Conservation (phyloP, 2,329 filamentous ascomycete genomes). For the Fusarium duplospermum region DNA sequence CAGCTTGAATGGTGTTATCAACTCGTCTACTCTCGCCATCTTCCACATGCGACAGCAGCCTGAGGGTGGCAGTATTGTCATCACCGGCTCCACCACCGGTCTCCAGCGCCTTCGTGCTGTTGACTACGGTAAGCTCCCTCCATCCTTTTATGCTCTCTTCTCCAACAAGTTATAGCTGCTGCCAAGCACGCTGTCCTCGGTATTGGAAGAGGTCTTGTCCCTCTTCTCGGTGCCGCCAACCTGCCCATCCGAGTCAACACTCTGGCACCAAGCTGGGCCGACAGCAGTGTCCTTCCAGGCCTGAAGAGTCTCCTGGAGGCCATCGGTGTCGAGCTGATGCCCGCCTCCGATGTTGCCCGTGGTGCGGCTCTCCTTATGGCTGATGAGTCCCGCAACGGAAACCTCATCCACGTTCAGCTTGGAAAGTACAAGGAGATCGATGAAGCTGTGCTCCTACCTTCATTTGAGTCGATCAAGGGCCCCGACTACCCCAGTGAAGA, state of each 20-base stretch:
- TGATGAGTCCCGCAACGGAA: slow-evolving; percentile 59
- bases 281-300: slow-evolving; percentile 58
- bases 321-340: slow-evolving; percentile 57
- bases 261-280: slow-evolving; percentile 67
- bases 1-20: slow-evolving; percentile 61
- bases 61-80: slow-evolving; percentile 63
- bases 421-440: slow-evolving; percentile 67
- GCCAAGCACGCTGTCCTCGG: slow-evolving; percentile 68
- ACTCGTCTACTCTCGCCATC: slow-evolving; percentile 61
- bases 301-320: slow-evolving; percentile 51
- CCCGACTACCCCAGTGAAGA: slow-evolving; percentile 51
- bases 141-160: background rate
- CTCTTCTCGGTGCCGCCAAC: slow-evolving; percentile 49
- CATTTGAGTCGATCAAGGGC: slow-evolving; percentile 48
- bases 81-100: slow-evolving; percentile 63
- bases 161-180: slow-evolving; percentile 49
- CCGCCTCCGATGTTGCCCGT: slow-evolving; percentile 59
- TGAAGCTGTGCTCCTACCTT: slow-evolving; percentile 53
- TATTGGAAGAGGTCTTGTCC: slow-evolving; percentile 60
- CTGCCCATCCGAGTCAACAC: slow-evolving; percentile 67
- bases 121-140: slow-evolving; percentile 59
- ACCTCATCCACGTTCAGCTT: slow-evolving; percentile 62
- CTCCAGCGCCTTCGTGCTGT: slow-evolving; percentile 62
- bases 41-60: slow-evolving; percentile 62
- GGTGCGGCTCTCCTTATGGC: slow-evolving; percentile 62